phyloP scores from a whole-genome alignment of 2,329 filamentous ascomycete genomes.

The Eurotiales sp. region DNA sequence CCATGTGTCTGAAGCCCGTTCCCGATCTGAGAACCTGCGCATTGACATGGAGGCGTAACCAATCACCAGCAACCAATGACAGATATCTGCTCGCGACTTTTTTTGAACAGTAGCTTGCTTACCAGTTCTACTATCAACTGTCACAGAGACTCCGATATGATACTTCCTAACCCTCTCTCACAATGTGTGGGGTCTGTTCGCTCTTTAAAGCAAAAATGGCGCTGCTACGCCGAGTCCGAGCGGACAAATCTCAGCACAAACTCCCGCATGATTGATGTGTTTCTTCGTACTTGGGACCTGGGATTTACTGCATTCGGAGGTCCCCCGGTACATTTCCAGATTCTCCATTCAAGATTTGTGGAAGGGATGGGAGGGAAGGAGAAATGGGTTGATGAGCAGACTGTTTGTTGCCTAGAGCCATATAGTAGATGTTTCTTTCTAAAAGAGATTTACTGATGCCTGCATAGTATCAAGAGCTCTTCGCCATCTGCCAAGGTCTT shows the following conservation, averaged over 20 bases:
- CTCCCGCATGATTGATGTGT: slow-evolving; percentile 25
- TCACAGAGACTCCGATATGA: not conserved
- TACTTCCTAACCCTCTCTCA: not conserved
- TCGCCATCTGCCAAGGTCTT: slow-evolving; percentile 64
- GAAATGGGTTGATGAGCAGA: slow-evolving; percentile 66
- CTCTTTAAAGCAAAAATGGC: not conserved
- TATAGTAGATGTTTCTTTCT: slow-evolving; percentile 16
- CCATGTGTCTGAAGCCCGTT: too few species aligned
- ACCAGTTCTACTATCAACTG: not conserved
- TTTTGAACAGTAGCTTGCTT: too few species aligned
- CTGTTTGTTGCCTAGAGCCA: too few species aligned
- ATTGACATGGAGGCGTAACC: too few species aligned
- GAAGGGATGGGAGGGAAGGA: slow-evolving; percentile 42
- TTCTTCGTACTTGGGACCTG: slow-evolving; percentile 53
- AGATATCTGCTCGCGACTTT: not conserved
- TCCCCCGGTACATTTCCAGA: slow-evolving; percentile 67
- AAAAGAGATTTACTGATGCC: not conserved
- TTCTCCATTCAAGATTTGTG: slow-evolving; percentile 62
- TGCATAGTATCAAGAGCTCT: slow-evolving; percentile 65
- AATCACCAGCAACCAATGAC: not conserved
- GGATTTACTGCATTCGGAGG: slow-evolving; percentile 67
- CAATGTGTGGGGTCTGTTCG: not conserved
- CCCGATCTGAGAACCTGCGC: too few species aligned
- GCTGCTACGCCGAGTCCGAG: not conserved
- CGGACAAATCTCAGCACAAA: not conserved